Base-by-base conservation (phyloP, 2,329 filamentous ascomycete genomes). In the Penicillium sp. region DNA sequence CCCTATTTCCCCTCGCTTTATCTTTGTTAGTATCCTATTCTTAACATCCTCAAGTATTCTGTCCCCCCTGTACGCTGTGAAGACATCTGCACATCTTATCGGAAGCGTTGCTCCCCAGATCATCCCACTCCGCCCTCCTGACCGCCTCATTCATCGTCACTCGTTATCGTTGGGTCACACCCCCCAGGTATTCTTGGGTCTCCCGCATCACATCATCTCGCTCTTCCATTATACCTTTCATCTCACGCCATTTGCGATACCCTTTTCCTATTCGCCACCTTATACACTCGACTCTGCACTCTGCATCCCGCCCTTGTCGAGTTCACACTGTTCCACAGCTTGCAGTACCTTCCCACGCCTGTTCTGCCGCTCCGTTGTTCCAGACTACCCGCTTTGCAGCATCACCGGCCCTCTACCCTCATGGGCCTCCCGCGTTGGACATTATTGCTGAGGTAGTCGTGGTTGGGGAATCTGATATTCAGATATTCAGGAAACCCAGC, bases 391-490 rank as follows among this genome's bases (percentile, higher is more conserved):
- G 51, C 51, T 40, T 45, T 31, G 36, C 44, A 49, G 39, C 55
- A 36, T 59, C 49, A 52, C 53, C 52, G 48, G 57, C 49, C 22
- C 29, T 34, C 43, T 65, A 65, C 65, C 63, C 69, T 69, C 64
- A 74, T 75, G 72, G 68, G 70, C 68, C 56, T 68, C 65, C 54
- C 57, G 60, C 48, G 55, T 62, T 59, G 54, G 43, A 57, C 62
- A 53, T 60, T 62, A 57, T 52, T 53, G 62, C 60, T 67, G 64
- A 71, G 71, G 71, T 74, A 73, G 71, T 65, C 64, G 69, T 67
- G 67, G 68, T 66, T 56, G 57, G 62, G 65, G 54, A 61, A 54
- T 61, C 55, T n/a, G 18, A 40, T 49, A 53, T 52, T 46, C 31
- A 13, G 48, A 54, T 48, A 42, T 5, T 38, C 46, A 52, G 51